Evolutionary conservation across 139 green algal genomes (phyloP), one percentile per base, ranked within the genome.

Genomic region (Chlamydomonas incerta): DNA sequence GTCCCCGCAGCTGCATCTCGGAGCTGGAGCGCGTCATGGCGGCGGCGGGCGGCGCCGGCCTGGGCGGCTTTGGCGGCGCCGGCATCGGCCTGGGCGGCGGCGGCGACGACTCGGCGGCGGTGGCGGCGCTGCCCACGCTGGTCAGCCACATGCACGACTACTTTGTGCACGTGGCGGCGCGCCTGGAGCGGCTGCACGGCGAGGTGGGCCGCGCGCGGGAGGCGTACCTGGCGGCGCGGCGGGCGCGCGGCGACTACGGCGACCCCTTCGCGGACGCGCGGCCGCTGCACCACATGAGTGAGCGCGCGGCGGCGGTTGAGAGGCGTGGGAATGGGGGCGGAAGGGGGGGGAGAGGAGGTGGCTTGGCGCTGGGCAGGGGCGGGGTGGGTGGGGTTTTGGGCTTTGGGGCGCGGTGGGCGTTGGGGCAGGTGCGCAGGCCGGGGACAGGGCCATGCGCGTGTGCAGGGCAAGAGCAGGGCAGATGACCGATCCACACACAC

Each of bases 111-210:
- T 69, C 55, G 17, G 35, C 37, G 2, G 66, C 58, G 15, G 70
- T 87, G 33, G 31, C 60, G 33, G n/a, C 41, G 24, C 73, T 92
- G 77, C 89, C 89, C 26, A 72, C 69, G 47, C 75, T 90, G 33
- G 85, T 92, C 37, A 75, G 74, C 31, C 81, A 90, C 83, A 87
- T 93, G 83, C 83, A 91, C 70, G 87, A 91, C 83, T 93, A 89
- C 72, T 90, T 93, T 60, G 84, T 91, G 50, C 90, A 93, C 70
- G 84, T 93, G 34, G 90, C 90, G 15, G 90, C 90, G 4, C 68
- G 80, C 46, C 37, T 93, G 74, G 90, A 93, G 70, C 69, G 52
- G 62, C 73, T 93, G 70, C 90, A 93, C 23, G 63, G 41, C 37
- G 31, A 89, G 88, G 88, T 90, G 14, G 52, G 63, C 8, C 85